A percentile compares a stretch with the other conserved stretches of the same genome.
Evolutionary conservation across 768 basidiomycete genomes (phyloP).

Genomic region (Dioszegia hungarica): DNA sequence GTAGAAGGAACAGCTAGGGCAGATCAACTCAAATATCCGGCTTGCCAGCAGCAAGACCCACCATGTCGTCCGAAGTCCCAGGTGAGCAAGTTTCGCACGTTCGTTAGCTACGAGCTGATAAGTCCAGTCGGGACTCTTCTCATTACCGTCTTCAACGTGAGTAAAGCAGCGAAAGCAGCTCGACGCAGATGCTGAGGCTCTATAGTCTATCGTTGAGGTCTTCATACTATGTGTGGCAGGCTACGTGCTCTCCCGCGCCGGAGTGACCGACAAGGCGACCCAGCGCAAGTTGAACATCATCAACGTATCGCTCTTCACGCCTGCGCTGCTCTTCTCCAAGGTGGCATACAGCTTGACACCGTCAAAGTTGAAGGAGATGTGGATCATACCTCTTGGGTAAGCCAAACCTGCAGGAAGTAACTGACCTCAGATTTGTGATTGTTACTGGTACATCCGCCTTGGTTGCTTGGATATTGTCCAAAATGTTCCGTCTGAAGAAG

Average conservation of each 20-base stretch:
- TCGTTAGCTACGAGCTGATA: not conserved
- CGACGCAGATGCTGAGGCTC: not conserved
- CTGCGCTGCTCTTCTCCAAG: slow-evolving; percentile 78
- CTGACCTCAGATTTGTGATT: slow-evolving; percentile 62
- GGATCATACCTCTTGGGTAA: slow-evolving; percentile 48
- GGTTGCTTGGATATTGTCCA: slow-evolving; percentile 63
- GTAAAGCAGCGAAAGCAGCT: slow-evolving; percentile 24
- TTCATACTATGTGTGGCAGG: slow-evolving; percentile 80
- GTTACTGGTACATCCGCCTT: slow-evolving; percentile 68
- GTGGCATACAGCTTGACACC: slow-evolving; percentile 84
- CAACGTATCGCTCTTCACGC: slow-evolving; percentile 76
- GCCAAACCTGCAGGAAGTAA: not conserved
- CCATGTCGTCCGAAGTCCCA: slow-evolving; percentile 24
- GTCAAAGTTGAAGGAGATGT: slow-evolving; percentile 47
- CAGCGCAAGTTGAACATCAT: slow-evolving; percentile 54
- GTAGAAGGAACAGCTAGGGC: too few species aligned
- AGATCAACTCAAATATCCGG: too few species aligned
- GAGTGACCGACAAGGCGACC: slow-evolving; percentile 80
- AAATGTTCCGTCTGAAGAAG: slow-evolving; percentile 61
- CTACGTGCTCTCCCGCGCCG: slow-evolving; percentile 63
- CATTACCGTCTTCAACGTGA: slow-evolving; percentile 59
- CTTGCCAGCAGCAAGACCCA: too few species aligned
- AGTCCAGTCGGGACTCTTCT: slow-evolving; percentile 53
- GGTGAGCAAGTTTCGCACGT: slow-evolving; percentile 13
- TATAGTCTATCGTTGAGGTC: slow-evolving; percentile 80